Evolutionary conservation across 495 filamentous ascomycete species (phyloP), one percentile per base, ranked within the genome.

Genomic region (Clohesyomyces aquaticus): DNA sequence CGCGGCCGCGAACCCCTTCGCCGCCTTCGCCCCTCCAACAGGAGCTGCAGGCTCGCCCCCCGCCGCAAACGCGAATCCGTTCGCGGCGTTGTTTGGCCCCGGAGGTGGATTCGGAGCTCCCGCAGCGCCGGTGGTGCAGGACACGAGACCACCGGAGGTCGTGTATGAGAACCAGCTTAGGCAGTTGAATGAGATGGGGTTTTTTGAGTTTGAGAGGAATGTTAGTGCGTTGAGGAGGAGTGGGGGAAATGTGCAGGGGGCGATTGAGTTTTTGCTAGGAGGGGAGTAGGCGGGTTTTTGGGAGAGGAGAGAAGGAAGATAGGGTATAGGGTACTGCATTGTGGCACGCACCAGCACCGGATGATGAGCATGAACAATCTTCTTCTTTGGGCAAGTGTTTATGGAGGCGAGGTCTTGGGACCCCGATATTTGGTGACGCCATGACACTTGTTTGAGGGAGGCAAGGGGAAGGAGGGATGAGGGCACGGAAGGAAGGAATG

Each of bases 121-220:
- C 22, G 59, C 32, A 43, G 63, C 86, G 3, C 74, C 82, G 16
- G 77, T 82, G 4, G 86, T 90, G 6, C 71, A 79, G 4, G 95
- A 98, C 74, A 93, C 81, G 71, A 82, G 93, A 61, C 91, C 94
- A 18, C 94, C 93, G 0, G 95, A 98, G 80, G 95, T 97, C 72
- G 80, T 90, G 65, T 99, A 96, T 65, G 91, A 88, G 6, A 86
- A 89, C 14, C 95, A 99, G 72, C 78, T 99, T 49, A 81, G 91
- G 48, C 93, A 97, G 73, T 77, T 99, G 65, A 98, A 99, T 73
- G 94, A 98, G 55, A 99, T 99, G 95, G 95, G 95, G 3, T 98
- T 99, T 75, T 96, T 85, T 72, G 94, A 99, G 67, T 98, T 98
- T 71, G 93, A 98, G 57, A 75, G 88, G 71, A 99, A 99, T 65